Conservation (phyloP, 257 asterid species). For the Knoxia roxburghii region DNA sequence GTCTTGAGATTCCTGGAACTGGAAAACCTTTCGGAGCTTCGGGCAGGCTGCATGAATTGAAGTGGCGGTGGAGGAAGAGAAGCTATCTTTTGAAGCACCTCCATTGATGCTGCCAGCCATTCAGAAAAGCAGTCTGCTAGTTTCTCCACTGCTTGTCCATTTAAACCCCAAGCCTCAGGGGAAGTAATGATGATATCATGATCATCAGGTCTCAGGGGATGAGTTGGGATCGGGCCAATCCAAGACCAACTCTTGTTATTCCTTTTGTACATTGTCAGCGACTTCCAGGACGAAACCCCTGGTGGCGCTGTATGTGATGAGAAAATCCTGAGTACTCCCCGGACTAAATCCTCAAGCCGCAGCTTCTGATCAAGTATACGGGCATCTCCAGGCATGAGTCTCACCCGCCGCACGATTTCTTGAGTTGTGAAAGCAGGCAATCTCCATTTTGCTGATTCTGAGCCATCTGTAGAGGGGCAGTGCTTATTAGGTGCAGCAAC, state of each 20-base stretch:
- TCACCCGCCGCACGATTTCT: conserved; percentile 14
- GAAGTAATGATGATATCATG: not conserved
- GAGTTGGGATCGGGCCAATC: conserved; percentile 21
- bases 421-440: conserved; percentile 12
- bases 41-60: not conserved
- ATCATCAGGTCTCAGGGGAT: not conserved
- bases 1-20: not conserved
- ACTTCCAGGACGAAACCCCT: conserved; percentile 9
- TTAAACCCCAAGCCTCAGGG: conserved; percentile 23
- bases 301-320: conserved; percentile 15
- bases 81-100: conserved; percentile 7
- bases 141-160: not conserved
- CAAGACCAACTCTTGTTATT: conserved; percentile 21
- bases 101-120: conserved; percentile 14
- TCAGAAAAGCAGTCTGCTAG: conserved; percentile 8
- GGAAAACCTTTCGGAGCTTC: conserved; percentile 10
- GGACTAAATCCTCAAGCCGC: conserved; percentile 18
- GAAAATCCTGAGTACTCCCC: conserved; percentile 24
- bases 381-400: conserved; percentile 23
- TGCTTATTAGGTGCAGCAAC: not conserved
- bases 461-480: not conserved
- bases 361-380: conserved; percentile 6
- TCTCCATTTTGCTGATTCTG: not conserved
- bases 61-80: conserved; percentile 23
- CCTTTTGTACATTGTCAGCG: conserved; percentile 6